Percentiles rank a stretch among this genome's conserved stretches.
These are phyloP conservation scores for Excoecaria agallocha DNA, from an alignment of 345 rosid species.

Conservation along the genomic window DNA sequence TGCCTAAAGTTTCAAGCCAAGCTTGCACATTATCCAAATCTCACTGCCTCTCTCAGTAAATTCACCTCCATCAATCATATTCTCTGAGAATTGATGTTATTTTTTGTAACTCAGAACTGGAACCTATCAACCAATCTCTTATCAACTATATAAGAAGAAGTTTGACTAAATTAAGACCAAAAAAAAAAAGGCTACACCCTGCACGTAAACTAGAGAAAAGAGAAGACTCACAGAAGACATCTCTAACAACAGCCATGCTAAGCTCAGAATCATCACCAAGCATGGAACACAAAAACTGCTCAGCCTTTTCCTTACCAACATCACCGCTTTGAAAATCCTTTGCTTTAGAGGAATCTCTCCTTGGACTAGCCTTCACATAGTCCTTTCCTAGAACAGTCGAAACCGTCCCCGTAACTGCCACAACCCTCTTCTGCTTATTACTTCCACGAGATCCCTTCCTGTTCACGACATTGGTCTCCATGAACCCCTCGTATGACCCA, in stretches of 20 bases:
- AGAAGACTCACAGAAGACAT: slow-evolving; percentile 63
- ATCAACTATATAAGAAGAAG: background rate
- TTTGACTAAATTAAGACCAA: background rate
- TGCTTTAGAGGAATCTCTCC: slow-evolving; percentile 26
- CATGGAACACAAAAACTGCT: slow-evolving; percentile 70
- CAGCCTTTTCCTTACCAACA: slow-evolving; percentile 51
- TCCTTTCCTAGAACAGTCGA: slow-evolving; percentile 81
- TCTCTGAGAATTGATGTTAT: background rate
- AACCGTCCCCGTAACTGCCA: slow-evolving; percentile 78
- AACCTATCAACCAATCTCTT: background rate
- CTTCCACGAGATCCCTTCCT: slow-evolving; percentile 33
- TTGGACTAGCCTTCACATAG: slow-evolving; percentile 47
- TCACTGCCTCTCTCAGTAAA: background rate
- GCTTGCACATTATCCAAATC: background rate
- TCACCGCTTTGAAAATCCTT: slow-evolving; percentile 26
- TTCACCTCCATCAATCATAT: background rate
- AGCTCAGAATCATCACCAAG: slow-evolving; percentile 74
- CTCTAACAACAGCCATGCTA: slow-evolving; percentile 72
- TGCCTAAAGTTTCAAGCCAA: background rate
- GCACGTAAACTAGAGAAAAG: background rate
- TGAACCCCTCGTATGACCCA: slow-evolving; percentile 33
- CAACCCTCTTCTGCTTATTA: slow-evolving; percentile 54
- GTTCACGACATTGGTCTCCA: slow-evolving; percentile 29
- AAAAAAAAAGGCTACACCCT: no score
- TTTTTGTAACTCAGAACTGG: background rate